Base-by-base conservation (phyloP, 2,329 filamentous ascomycete genomes). In the Paracorniculantispora psalliotae region DNA sequence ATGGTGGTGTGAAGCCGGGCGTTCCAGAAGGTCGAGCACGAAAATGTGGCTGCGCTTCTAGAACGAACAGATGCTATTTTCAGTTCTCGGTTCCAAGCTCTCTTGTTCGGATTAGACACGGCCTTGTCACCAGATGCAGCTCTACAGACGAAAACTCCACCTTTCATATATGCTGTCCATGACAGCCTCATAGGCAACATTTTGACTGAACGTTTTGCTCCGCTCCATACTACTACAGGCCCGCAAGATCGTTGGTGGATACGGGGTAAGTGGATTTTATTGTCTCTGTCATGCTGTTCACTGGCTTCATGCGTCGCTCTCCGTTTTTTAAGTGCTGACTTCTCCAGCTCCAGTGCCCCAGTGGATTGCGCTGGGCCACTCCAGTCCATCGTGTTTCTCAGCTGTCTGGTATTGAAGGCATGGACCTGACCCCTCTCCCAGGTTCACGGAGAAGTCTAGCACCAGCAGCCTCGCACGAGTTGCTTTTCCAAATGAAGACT, bases 161-260 rank as follows among this genome's bases (percentile, higher is more conserved):
- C n/a, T n/a, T n/a, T n/a, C n/a, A n/a, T n/a, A n/a, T n/a, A n/a
- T n/a, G n/a, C n/a, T n/a, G n/a, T n/a, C n/a, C n/a, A n/a, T n/a
- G n/a, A 35, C 33, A 4, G 12, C 23, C 6, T 37, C 30, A 19
- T 17, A 35, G 35, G 33, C 39, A 7, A 33, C 8, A 55, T 23
- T 47, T 41, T 47, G 52, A 41, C n/a, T n/a, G n/a, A n/a, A n/a
- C n/a, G n/a, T 43, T 9, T 19, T 17, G 35, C 28, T 37, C 19
- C 43, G 43, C 43, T 39, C 43, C 30, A 39, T 28, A 46, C 25
- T 26, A 26, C 17, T 2, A 17, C 39, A 25, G 53, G 43, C 53
- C 53, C 53, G 53, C 53, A 48, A 28, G 53, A 56, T 56, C 53
- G 53, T 48, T 48, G 15, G 53, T 56, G 53, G 53, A 48, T 56